Evolutionary conservation across 805 yeast species (phyloP), one percentile per base, ranked within the genome.

Genomic region (Candida berthetii): DNA sequence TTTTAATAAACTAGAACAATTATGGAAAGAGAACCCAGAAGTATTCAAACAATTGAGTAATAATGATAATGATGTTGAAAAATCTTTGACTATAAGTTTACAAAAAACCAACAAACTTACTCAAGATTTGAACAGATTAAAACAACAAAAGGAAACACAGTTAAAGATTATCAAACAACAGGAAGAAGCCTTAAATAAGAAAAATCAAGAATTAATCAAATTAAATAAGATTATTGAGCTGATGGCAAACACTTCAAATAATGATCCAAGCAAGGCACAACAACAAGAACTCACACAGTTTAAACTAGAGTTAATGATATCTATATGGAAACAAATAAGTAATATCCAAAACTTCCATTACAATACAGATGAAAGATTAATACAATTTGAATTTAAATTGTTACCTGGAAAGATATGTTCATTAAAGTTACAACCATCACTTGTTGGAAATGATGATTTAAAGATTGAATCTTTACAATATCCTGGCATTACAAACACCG

Each of bases 1-100:
- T 35, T 39, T 42, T 29, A 33, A 48, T 28, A 61, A 63, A 35
- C 44, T 45, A 18, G 35, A 44, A 28, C 49, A 55, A 31, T 52
- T 62, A 36, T 60, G 53, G 43, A 46, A 38, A 17, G 50, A 57
- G 39, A 61, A 64, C 41, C 46, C 41, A 2, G 57, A 54, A 38
- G 60, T 61, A 47, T 53, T 48, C 37, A 48, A 45, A 3, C 18
- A 35, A 20, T 22, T 22, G 4, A 6, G 50, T 65, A 44, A 53
- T 65, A 19, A 52, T 71, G 22, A 60, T 60, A 19, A 50, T 46
- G 19, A 50, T 46, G 7, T 42, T 66, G 46, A 53, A 36, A 64
- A 61, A 8, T 55, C 57, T 13, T 48, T 55, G 4, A 51, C 48
- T 9, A 51, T 60, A 18, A 55, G 61, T 37, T 42, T 53, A 2